Base-by-base conservation (phyloP, 306 rosid species). In the Gillenia trifoliata region DNA sequence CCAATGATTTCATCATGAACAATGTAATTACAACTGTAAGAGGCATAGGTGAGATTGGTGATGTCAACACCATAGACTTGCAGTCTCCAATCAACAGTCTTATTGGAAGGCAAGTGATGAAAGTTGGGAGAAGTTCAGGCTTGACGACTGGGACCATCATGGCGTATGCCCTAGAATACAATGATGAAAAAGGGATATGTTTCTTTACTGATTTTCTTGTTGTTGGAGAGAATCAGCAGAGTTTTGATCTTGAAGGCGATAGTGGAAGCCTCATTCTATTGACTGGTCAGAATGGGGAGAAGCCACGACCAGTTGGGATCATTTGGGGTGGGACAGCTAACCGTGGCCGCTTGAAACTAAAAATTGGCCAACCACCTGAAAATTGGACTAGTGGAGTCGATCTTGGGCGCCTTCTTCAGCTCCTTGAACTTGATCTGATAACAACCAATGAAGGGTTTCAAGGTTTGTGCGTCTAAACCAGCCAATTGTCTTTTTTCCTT, bases 381-480 rank as follows among this genome's bases (percentile, higher is more conserved):
- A 95, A 95, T 81, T 95, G 98, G 99, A 95, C 99, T n/a, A 95
- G 99, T 78, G 99, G 99, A 72, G 99, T 95, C 76, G 99, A 95
- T 86, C 99, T 95, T 64, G 99, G 99, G 50, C 93, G 99, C 55
- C 92, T 92, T 83, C 89, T 95, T 64, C 92, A 95, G 78, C 99
- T 92, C 67, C 96, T 95, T 62, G 99, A 95, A 75, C 96, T 95
- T 56, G 97, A 95, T 83, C 93, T 92, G 67, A 83, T 95, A 78
- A 92, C 96, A 68, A 87, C 98, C 64, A 80, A 83, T 75, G 92
- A 82, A 82, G 84, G 89, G 64, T 87, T 92, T 34, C 93, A 88
- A 89, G 96, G 98, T 95, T 86, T 83, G 97, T 78, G 76, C 66
- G 67, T 81, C 77, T 79, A 43, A 43, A 75, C 84, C 73, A 79